Evolutionary conservation across 2,329 filamentous ascomycete species (phyloP), one percentile per base, ranked within the genome.

Genomic region (Sarocladium brachiariae): DNA sequence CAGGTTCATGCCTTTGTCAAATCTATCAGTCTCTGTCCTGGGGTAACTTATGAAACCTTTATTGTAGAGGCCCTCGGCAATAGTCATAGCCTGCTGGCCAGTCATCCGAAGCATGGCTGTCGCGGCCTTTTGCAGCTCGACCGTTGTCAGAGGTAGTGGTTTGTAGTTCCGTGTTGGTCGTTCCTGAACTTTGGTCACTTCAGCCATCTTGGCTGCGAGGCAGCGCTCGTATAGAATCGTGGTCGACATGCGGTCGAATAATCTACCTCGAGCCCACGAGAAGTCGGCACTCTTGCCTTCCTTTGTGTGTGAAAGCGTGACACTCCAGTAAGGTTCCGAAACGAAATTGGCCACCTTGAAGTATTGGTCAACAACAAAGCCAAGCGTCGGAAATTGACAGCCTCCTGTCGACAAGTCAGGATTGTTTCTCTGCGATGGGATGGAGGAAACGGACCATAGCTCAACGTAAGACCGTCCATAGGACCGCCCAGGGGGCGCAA

Each of bases 1-100:
- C 18, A 99, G 75, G 63, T 97, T 85, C 72, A 97, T 96, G 4
- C 80, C 92, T 59, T 81, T 82, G 61, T 96, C 91, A 62, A 97
- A 99, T 27, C 92, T 87, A 65, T 99, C 93, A 0, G 93, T 99
- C 67, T 99, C 93, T 0, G 93, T 99, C 67, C 93, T 84, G 1
- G 93, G 93, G 67, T 99, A 99, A 66, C 91, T 96, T 68, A 99
- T 96, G 69, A 91, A 97, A 0, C 93, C 93, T 65, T 87, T 90
- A 45, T 90, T 91, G 71, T 99, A 99, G 2, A 99, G 78, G 4
- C 75, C 74, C 66, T 99, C 93, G 4, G 93, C 93, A 21, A 86
- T 75, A 46, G 78, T 85, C 91, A 99, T 96, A 39, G 95, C 89
- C 53, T 86, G 79, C 59, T 95, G 87, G 70, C 91, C 91, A 55